Percentiles rank a stretch among this genome's conserved stretches.
phyloP scores from a whole-genome alignment of 1,284 basidiomycete species.

The Trametes hirsuta region DNA sequence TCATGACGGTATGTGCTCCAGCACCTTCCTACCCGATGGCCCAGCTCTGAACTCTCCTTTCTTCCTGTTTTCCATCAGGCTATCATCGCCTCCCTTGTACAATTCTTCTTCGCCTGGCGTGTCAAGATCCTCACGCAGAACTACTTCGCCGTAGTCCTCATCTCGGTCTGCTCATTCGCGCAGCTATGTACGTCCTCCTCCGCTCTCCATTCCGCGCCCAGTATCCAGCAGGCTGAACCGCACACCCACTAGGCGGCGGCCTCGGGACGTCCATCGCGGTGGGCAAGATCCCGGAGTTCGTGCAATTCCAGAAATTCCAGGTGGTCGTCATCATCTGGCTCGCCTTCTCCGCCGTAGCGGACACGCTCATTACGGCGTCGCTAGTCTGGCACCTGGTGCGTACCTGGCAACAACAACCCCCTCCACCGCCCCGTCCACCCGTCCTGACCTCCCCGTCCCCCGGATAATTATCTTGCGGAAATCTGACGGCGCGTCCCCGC shows the following conservation, averaged over 20 bases:
- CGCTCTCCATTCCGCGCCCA: no score
- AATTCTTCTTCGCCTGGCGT: conserved; percentile 48
- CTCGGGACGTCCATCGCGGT: conserved; percentile 40
- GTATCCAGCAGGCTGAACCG: background rate
- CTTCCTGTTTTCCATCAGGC: conserved; percentile 27
- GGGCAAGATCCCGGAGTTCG: conserved; percentile 38
- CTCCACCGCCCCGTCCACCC: no score
- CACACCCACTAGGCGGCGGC: conserved; percentile 32
- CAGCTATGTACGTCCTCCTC: conserved; percentile 34
- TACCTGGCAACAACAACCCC: background rate
- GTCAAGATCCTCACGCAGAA: conserved; percentile 42
- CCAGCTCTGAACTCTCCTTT: no score
- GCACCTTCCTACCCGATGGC: no score
- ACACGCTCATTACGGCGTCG: conserved; percentile 35
- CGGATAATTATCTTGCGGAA: background rate
- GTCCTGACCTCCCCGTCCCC: no score
- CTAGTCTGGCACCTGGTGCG: conserved; percentile 38
- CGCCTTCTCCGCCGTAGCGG: conserved; percentile 37
- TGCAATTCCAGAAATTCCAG: conserved; percentile 40
- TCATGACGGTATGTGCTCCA: conserved; percentile 34
- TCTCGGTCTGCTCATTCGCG: conserved; percentile 32
- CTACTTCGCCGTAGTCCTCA: conserved; percentile 30
- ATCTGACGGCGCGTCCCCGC: background rate
- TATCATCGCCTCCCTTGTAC: conserved; percentile 42
- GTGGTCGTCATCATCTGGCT: conserved; percentile 42